phyloP scores from a whole-genome alignment of 768 basidiomycete species.

The Arthromyces matolae region DNA sequence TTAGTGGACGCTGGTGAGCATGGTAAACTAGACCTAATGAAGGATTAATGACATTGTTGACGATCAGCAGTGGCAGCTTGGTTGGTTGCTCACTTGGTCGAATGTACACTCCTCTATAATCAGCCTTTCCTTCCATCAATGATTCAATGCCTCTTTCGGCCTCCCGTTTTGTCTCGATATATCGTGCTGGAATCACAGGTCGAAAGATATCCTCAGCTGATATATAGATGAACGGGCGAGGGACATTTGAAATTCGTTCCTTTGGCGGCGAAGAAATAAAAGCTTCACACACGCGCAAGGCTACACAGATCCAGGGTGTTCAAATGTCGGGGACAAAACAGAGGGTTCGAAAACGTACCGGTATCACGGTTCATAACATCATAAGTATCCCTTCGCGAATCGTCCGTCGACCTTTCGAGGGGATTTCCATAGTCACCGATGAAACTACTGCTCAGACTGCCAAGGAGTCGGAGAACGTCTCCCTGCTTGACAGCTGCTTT shows the following conservation, averaged over 20 bases:
- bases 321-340: neutral
- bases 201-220: slow-evolving; percentile 94
- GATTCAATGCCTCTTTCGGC: slow-evolving; percentile 71
- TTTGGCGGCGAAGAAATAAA: slow-evolving; percentile 47
- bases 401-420: slow-evolving; percentile 40
- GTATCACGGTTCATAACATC: slow-evolving; percentile 85
- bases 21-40: slow-evolving; percentile 89
- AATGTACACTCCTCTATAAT: slow-evolving; percentile 73
- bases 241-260: slow-evolving; percentile 24
- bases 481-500: slow-evolving; percentile 67
- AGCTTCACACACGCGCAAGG: slow-evolving; percentile 73
- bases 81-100: slow-evolving; percentile 78
- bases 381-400: slow-evolving; percentile 49
- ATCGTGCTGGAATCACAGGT: slow-evolving; percentile 79
- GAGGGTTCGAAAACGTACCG: slow-evolving; percentile 61
- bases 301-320: slow-evolving; percentile 31
- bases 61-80: no score
- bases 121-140: slow-evolving; percentile 40
- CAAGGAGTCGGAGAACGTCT: slow-evolving; percentile 47
- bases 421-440: slow-evolving; percentile 52
- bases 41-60: slow-evolving; percentile 4
- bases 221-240: slow-evolving; percentile 85
- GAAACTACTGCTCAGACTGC: slow-evolving; percentile 36
- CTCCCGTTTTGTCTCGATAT: slow-evolving; percentile 92
- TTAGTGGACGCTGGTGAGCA: slow-evolving; percentile 87